These are phyloP conservation scores for Cystobasidium ongulense DNA, from an alignment of 768 basidiomycete genomes.

Conservation along the genomic window DNA sequence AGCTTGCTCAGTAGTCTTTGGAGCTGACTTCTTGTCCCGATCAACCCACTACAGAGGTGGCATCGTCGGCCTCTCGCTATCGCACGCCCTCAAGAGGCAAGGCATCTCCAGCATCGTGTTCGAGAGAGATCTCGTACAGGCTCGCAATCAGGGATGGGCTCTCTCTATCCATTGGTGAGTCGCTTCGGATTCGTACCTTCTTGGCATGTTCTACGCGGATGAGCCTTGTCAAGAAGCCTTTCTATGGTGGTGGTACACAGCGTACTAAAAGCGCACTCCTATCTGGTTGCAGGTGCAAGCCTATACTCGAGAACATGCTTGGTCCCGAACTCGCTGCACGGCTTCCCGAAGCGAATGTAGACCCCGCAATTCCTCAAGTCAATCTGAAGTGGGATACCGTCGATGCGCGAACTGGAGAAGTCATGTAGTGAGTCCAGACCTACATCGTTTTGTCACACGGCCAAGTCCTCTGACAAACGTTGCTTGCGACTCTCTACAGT, in stretches of 20 bases:
- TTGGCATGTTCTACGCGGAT: neutral
- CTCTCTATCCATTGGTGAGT: slow-evolving; percentile 19
- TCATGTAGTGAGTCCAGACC: slow-evolving; percentile 8
- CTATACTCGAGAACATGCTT: slow-evolving; percentile 24
- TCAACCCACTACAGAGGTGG: neutral
- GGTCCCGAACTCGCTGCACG: slow-evolving; percentile 6
- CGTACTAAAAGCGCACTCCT: neutral
- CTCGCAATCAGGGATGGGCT: slow-evolving; percentile 18
- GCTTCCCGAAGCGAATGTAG: neutral
- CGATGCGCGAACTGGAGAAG: slow-evolving; percentile 15
- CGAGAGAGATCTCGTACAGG: slow-evolving; percentile 12
- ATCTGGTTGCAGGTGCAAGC: neutral
- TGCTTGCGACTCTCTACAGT: neutral
- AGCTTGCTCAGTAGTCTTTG: neutral
- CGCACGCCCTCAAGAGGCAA: slow-evolving; percentile 13
- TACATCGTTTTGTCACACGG: neutral
- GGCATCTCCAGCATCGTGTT: slow-evolving; percentile 19
- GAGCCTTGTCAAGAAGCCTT: neutral
- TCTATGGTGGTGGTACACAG: too few species aligned
- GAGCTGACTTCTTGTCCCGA: neutral
- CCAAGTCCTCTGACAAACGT: neutral
- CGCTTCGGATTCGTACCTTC: neutral
- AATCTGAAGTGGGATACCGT: slow-evolving; percentile 28
- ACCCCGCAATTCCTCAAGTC: neutral
- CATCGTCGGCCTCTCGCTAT: slow-evolving; percentile 24